A percentile compares a stretch with the other conserved stretches of the same genome.
These are phyloP conservation scores for Emergomyces orientalis DNA, from an alignment of 2,329 filamentous ascomycete species.

Conservation along the genomic window DNA sequence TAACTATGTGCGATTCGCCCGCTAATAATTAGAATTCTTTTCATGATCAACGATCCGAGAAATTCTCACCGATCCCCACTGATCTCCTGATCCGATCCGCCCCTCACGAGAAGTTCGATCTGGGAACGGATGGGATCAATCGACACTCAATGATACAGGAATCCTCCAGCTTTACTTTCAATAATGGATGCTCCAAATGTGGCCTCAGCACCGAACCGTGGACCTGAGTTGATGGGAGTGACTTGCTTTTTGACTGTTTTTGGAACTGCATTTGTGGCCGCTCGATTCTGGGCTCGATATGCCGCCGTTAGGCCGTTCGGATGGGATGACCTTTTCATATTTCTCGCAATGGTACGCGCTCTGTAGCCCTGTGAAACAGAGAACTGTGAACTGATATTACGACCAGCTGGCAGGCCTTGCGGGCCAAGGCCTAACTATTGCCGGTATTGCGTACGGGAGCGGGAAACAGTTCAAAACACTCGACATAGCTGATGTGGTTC, in stretches of 20 bases:
- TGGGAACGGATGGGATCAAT: background rate
- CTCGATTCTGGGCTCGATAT: constrained; percentile 1
- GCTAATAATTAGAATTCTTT: background rate
- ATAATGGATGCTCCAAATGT: background rate
- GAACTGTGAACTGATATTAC: background rate
- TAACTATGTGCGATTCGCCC: background rate
- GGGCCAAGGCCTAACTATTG: constrained; percentile 2
- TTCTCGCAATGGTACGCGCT: background rate
- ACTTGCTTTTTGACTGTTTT: background rate
- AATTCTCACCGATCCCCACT: background rate
- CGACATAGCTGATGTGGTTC: background rate
- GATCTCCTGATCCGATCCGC: background rate
- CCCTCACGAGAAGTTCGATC: background rate
- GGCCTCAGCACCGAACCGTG: background rate
- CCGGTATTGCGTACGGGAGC: background rate
- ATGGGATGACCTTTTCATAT: background rate
- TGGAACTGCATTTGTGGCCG: background rate
- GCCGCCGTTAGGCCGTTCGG: background rate
- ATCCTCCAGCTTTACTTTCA: background rate
- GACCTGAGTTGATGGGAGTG: background rate
- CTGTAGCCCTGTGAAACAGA: background rate
- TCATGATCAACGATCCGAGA: background rate
- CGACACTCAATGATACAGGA: background rate
- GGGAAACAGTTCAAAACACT: constrained; percentile 2
- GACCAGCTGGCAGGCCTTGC: background rate